These are phyloP conservation scores for Dendrobium nobile DNA, from an alignment of 106 monocot genomes.

Conservation along the genomic window DNA sequence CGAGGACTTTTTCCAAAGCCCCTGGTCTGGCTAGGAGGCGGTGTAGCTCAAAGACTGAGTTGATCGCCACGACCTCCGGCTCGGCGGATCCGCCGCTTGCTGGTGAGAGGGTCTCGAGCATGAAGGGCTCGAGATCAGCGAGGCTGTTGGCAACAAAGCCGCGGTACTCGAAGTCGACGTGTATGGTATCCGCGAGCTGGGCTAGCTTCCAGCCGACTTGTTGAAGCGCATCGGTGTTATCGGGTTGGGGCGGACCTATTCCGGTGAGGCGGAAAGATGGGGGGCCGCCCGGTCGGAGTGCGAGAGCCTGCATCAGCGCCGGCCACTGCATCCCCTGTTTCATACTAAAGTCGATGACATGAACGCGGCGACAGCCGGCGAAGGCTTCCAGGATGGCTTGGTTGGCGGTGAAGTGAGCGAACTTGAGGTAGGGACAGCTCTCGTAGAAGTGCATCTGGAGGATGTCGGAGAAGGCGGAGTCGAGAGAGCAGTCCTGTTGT, in stretches of 20 bases:
- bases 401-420: slow-evolving; percentile 99
- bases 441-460: slow-evolving; percentile 93
- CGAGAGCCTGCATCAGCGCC: slow-evolving; percentile 80
- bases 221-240: slow-evolving; percentile 64
- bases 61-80: slow-evolving; percentile 62
- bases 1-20: slow-evolving; percentile 54
- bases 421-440: slow-evolving; percentile 85
- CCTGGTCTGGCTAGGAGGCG: slow-evolving; percentile 54
- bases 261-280: slow-evolving; percentile 84
- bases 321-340: slow-evolving; percentile 99
- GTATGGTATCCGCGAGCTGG: slow-evolving; percentile 64
- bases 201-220: slow-evolving; percentile 90
- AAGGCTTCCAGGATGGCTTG: slow-evolving; percentile 97
- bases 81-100: slow-evolving; percentile 16
- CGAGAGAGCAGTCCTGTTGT: slow-evolving; percentile 16
- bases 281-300: slow-evolving; percentile 77
- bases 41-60: slow-evolving; percentile 83
- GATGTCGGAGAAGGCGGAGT: slow-evolving; percentile 45
- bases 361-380: slow-evolving; percentile 54
- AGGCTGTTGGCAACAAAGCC: slow-evolving; percentile 53
- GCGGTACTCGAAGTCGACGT: slow-evolving; percentile 73
- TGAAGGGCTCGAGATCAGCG: slow-evolving; percentile 72
- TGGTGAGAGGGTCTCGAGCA: slow-evolving; percentile 26
- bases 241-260: slow-evolving; percentile 70
- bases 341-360: slow-evolving; percentile 90